Percentiles rank a stretch among this genome's conserved stretches.
Conservation (phyloP, 768 basidiomycete genomes). For the Suillus fuscotomentosus region DNA sequence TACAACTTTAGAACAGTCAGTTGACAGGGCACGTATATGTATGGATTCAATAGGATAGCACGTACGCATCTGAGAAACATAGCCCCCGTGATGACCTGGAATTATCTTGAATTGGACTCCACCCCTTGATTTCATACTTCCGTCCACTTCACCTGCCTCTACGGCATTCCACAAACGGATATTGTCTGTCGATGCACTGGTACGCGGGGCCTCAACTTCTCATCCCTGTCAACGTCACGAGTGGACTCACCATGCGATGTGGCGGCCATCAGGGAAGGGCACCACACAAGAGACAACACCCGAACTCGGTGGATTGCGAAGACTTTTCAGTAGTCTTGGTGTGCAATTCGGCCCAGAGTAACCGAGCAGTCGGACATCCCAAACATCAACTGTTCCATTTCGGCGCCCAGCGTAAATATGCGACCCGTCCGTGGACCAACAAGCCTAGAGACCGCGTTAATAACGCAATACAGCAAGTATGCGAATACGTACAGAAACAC, state of each 20-base stretch:
- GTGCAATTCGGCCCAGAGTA: constrained; percentile 55
- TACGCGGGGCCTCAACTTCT: constrained; percentile 19
- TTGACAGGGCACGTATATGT: constrained; percentile 18
- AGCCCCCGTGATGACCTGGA: constrained; percentile 93
- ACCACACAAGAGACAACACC: constrained; percentile 91
- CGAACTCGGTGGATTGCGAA: constrained; percentile 85
- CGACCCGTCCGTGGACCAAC: constrained; percentile 87
- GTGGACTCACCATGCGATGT: constrained; percentile 78
- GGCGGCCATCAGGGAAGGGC: constrained; percentile 88
- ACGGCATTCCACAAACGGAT: constrained; percentile 91
- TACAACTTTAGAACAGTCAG: constrained; percentile 55
- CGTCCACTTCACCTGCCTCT: constrained; percentile 69
- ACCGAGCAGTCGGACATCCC: constrained; percentile 88
- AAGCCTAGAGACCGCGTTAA: constrained; percentile 56
- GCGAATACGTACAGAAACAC: constrained; percentile 72
- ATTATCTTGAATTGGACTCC: constrained; percentile 92
- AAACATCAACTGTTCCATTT: constrained; percentile 89
- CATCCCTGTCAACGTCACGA: constrained; percentile 14
- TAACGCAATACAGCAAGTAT: constrained; percentile 4
- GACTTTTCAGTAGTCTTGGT: constrained; percentile 77
- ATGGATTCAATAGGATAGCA: constrained; percentile 19
- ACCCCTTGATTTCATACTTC: constrained; percentile 56
- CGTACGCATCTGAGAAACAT: constrained; percentile 90
- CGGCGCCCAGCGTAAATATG: constrained; percentile 90
- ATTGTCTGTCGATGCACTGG: constrained; percentile 89